Evolutionary conservation across 164 flowering plant genomes (phyloP), one percentile per base, ranked within the genome.

Genomic region (Litsea cubeba): DNA sequence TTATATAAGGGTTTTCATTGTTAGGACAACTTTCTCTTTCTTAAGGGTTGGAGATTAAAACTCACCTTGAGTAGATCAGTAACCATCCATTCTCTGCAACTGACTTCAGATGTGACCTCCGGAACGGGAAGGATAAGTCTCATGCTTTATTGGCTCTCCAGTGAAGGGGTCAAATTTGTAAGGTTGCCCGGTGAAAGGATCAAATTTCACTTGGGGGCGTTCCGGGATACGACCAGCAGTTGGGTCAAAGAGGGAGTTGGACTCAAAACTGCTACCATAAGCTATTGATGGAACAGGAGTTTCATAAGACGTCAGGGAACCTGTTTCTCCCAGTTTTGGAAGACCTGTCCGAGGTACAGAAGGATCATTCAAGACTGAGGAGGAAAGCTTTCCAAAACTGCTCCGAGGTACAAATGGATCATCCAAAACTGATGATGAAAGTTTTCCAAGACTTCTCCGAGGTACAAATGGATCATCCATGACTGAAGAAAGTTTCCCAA

Each of bases 81-180:
- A 32, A 11, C 40, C 60, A 54, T 15, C 60, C 17, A 15, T 54
- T 54, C 60, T 54, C 60, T 18, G 17, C 60, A 54, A 15, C 60
- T 54, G n/a, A 30, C 10, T 12, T 73, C 62, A 73, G 62, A 28
- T 49, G 14, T 5, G 57, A 46, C 75, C 25, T 6, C 68, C 23
- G 4, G 69, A 23, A 22, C 20, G 62, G 3, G 62, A 46, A 22
- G 69, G 69, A 40, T 24, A 5, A 24, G 77, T 5, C 17, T 58
- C 68, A 2, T 7, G 72, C 35, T 69, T 67, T 66, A 75, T 75
- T 14, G 77, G 68, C 18, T 75, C 77, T n/a, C 77, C 77, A 23
- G 77, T 75, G 57, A 75, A 75, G 50, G 77, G 77, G 24, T 75
- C 77, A 68, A 75, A 75, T 65, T 69, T 75, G 68, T 75, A 75